Evolutionary conservation across 1,139 yeast genomes (phyloP).

Genomic region (Sugiyamaella pinicola): DNA sequence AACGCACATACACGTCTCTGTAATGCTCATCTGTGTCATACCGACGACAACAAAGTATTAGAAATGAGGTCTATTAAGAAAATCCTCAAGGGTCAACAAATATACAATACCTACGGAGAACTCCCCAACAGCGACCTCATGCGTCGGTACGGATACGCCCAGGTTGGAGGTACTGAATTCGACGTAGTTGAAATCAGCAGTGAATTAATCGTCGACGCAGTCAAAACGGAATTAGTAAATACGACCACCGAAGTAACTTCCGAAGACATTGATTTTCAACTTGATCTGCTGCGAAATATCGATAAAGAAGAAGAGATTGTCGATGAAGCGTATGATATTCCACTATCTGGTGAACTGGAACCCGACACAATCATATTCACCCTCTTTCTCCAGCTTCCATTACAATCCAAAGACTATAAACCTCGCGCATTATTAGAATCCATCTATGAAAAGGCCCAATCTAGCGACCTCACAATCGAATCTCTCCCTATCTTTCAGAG

Average conservation of each 20-base stretch:
- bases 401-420: constrained; percentile 19
- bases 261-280: constrained; percentile 25
- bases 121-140: constrained; percentile 86
- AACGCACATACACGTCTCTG: constrained; percentile 81
- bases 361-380: constrained; percentile 26
- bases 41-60: constrained; percentile 47
- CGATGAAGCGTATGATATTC: constrained; percentile 42
- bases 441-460: constrained; percentile 28
- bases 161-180: constrained; percentile 66
- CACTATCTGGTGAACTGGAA: constrained; percentile 33
- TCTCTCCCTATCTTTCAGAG: constrained; percentile 27
- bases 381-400: constrained; percentile 23
- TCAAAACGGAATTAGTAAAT: constrained; percentile 19
- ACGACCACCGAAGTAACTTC: constrained; percentile 25
- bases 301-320: constrained; percentile 33
- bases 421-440: constrained; percentile 27
- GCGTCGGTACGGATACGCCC: constrained; percentile 90
- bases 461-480: constrained; percentile 28
- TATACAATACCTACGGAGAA: constrained; percentile 87
- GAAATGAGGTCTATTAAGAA: constrained; percentile 70
- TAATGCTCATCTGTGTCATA: constrained; percentile 64
- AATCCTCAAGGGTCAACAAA: constrained; percentile 68
- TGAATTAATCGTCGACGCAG: constrained; percentile 31
- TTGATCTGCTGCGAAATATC: constrained; percentile 18
- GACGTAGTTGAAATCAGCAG: constrained; percentile 75